Evolutionary conservation across 2,329 filamentous ascomycete species (phyloP).

Genomic region (Cladophialophora chaetospira): DNA sequence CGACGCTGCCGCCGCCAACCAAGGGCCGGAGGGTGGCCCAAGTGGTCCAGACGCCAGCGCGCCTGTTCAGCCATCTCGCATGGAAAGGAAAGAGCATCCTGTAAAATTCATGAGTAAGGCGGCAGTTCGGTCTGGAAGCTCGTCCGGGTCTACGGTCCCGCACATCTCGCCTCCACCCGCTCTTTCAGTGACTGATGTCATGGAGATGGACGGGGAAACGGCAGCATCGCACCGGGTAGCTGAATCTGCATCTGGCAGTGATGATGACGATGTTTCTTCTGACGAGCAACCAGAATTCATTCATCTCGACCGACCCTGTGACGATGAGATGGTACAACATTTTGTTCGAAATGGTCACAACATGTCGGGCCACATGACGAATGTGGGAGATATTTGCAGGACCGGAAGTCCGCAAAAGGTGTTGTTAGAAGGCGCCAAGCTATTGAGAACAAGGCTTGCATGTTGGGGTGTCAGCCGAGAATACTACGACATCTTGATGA

Average conservation of each 20-base stretch:
- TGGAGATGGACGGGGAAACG: neutral
- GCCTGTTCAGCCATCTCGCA: constrained; percentile 26
- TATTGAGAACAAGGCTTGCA: constrained; percentile 25
- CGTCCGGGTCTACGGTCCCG: neutral
- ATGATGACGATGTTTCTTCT: constrained; percentile 19
- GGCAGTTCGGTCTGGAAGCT: constrained; percentile 3
- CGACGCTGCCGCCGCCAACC: constrained; percentile 18
- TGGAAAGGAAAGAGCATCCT: constrained; percentile 26
- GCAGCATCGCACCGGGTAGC: neutral
- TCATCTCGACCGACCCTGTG: constrained; percentile 57
- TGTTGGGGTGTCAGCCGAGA: constrained; percentile 43
- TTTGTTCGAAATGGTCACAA: constrained; percentile 55
- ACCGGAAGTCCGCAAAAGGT: constrained; percentile 30
- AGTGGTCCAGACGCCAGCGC: constrained; percentile 25
- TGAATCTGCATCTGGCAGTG: constrained; percentile 1
- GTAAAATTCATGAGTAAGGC: constrained; percentile 24
- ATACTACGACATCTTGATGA: constrained; percentile 39
- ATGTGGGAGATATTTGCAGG: constrained; percentile 50
- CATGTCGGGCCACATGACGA: constrained; percentile 55
- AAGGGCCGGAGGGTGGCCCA: constrained; percentile 23
- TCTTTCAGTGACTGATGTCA: neutral
- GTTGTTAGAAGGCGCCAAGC: constrained; percentile 29
- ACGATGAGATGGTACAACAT: constrained; percentile 61
- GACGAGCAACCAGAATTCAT: constrained; percentile 43
- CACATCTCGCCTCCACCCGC: neutral